phyloP scores from a whole-genome alignment of 2,329 filamentous ascomycete species.

The Fusarium chuoi region DNA sequence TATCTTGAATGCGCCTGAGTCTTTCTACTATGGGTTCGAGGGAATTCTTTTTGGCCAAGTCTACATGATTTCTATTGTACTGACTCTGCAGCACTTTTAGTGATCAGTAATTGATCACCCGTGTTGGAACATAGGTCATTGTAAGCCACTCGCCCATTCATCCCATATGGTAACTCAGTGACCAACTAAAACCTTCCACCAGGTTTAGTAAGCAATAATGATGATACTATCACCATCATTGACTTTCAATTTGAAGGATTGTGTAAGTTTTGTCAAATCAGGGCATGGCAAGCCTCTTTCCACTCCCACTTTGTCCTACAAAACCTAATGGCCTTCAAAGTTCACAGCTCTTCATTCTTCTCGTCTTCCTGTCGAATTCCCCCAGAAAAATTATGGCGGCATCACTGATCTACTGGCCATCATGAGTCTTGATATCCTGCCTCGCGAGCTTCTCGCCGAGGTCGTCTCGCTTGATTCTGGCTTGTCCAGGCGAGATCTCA shows the following conservation, averaged over 20 bases:
- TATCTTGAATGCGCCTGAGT: neutral
- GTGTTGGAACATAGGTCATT: rapidly evolving
- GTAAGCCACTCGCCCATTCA: neutral
- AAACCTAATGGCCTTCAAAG: neutral
- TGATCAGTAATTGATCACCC: neutral
- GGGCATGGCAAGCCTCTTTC: neutral
- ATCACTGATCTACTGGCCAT: rapidly evolving
- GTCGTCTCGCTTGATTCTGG: neutral
- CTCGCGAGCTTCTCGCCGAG: neutral
- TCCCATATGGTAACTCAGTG: neutral
- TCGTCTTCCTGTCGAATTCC: too few species aligned
- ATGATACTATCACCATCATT: neutral
- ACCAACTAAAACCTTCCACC: neutral
- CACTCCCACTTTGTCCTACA: neutral
- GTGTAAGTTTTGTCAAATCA: neutral
- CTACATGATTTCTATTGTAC: neutral
- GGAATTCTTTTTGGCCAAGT: rapidly evolving
- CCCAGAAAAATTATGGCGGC: too few species aligned
- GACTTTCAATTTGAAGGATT: neutral
- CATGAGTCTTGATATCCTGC: neutral
- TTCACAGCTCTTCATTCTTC: neutral
- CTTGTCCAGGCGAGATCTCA: slow-evolving; percentile 1
- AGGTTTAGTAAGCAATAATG: neutral
- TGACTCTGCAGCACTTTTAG: neutral
- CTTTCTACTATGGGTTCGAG: neutral